Percentiles rank a stretch among this genome's conserved stretches.
Conservation (phyloP, 2,329 filamentous ascomycete species). For the Colletotrichum tropicicola region DNA sequence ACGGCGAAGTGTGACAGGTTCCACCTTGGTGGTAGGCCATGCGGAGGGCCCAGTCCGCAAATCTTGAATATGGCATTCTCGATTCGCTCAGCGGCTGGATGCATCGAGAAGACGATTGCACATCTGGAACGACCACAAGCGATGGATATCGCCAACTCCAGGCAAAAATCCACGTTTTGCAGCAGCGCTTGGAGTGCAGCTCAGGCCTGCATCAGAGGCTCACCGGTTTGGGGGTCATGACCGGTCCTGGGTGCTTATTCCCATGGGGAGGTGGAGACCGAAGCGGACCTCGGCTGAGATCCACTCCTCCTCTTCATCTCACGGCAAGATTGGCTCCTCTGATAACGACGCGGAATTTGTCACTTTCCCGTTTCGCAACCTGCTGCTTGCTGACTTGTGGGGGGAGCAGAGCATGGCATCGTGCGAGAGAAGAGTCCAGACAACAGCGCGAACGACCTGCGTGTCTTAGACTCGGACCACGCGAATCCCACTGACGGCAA, state of each 20-base stretch:
- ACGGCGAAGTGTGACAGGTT: neutral
- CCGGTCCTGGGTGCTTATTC: conserved; percentile 8
- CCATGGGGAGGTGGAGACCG: conserved; percentile 6
- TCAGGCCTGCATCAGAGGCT: neutral
- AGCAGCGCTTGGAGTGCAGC: neutral
- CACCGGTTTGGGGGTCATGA: neutral
- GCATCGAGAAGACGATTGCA: neutral
- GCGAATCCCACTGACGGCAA: neutral
- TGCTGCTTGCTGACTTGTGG: neutral
- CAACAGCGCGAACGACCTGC: neutral
- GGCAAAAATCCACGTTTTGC: neutral
- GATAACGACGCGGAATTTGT: conserved; percentile 5
- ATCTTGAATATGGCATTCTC: conserved; percentile 4
- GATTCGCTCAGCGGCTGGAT: neutral
- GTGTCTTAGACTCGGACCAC: neutral
- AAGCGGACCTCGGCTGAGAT: conserved; percentile 21
- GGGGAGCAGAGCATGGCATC: neutral
- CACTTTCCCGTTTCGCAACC: neutral
- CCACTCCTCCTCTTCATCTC: conserved; percentile 19
- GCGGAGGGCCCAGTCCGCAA: conserved; percentile 2
- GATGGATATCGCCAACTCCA: neutral
- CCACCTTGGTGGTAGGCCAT: neutral
- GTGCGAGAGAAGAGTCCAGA: neutral
- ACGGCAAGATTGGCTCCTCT: conserved; percentile 1
- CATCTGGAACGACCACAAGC: too few species aligned